Conservation (phyloP, 106 monocot species). For the Dendrobium huoshanense region DNA sequence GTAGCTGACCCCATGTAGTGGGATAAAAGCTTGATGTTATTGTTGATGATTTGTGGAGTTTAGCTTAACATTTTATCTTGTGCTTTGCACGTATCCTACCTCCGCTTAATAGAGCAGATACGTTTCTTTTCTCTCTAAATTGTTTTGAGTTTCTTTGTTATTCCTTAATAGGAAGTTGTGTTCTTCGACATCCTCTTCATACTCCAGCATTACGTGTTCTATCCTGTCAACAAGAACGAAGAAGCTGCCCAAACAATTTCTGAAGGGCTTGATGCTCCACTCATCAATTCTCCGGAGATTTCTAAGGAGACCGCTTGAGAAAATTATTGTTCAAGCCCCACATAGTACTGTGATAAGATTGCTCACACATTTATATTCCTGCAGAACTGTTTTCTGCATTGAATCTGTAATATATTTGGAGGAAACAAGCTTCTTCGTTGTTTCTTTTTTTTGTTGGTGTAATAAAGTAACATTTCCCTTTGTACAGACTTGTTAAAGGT, state of each 20-base stretch:
- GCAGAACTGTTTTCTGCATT: background rate
- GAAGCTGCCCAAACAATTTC: constrained; percentile 12
- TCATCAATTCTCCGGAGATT: background rate
- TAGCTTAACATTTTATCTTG: background rate
- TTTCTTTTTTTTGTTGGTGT: too few species aligned
- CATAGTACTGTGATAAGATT: background rate
- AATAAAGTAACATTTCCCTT: too few species aligned
- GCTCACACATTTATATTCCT: background rate
- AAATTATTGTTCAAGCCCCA: background rate
- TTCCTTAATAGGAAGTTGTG: constrained; percentile 62
- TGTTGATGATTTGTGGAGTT: too few species aligned
- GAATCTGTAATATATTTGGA: background rate
- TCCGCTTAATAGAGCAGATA: too few species aligned
- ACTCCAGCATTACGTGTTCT: constrained; percentile 85
- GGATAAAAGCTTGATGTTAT: too few species aligned
- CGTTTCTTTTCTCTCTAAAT: background rate
- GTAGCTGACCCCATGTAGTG: too few species aligned
- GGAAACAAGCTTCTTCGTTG: too few species aligned
- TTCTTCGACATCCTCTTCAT: constrained; percentile 86
- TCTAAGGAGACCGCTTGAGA: constrained; percentile 6
- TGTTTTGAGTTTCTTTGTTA: background rate
- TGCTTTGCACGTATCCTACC: too few species aligned
- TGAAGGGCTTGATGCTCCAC: constrained; percentile 1
- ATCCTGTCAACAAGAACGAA: constrained; percentile 31
- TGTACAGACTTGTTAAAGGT: too few species aligned